Percentiles rank a stretch among this genome's conserved stretches.
phyloP scores from a whole-genome alignment of 2,329 filamentous ascomycete genomes.

The Aspergillus vadensis region DNA sequence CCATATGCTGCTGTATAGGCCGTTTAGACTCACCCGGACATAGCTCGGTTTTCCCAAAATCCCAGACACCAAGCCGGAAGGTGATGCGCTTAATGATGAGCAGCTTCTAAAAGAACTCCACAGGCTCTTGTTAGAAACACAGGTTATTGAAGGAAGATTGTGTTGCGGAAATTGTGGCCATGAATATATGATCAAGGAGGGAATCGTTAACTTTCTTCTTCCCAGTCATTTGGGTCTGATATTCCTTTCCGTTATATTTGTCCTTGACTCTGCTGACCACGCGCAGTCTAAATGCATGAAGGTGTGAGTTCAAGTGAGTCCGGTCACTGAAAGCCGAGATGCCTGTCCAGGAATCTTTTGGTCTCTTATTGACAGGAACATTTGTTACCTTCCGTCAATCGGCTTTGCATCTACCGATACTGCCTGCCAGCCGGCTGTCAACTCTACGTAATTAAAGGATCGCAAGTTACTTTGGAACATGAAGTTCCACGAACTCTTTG shows the following conservation, averaged over 20 bases:
- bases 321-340: not conserved
- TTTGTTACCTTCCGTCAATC: not conserved
- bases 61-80: conserved; percentile 64
- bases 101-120: conserved; percentile 77
- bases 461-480: not conserved
- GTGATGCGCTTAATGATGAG: conserved; percentile 65
- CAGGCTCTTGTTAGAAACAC: conserved; percentile 80
- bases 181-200: conserved; percentile 92
- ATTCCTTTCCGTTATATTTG: not conserved
- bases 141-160: conserved; percentile 83
- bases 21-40: conserved; percentile 10
- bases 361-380: not conserved
- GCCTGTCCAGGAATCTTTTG: not conserved
- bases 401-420: not conserved
- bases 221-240: conserved; percentile 76
- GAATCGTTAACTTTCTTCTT: conserved; percentile 92
- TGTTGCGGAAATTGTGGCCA: conserved; percentile 90
- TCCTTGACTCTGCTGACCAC: not conserved
- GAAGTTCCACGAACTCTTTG: too few species aligned
- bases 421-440: not conserved
- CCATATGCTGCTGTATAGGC: not conserved
- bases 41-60: conserved; percentile 79
- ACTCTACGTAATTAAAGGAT: not conserved
- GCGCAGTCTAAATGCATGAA: not conserved
- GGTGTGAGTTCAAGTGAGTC: not conserved